Evolutionary conservation across 371 early-diverging fungal genomes (phyloP).

Genomic region (Mucor plumbeus): DNA sequence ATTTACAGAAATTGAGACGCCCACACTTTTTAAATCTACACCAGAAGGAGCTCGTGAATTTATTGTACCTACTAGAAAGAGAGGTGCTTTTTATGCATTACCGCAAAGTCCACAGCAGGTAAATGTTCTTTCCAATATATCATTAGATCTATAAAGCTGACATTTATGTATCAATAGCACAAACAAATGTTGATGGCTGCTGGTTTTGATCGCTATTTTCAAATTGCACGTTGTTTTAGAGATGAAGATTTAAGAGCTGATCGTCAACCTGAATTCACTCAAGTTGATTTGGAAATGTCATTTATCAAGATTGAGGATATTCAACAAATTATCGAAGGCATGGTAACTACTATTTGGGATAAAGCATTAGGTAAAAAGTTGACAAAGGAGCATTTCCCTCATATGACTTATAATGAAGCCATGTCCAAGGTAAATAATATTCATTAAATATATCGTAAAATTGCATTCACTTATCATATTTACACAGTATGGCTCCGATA

Average conservation of each 20-base stretch:
- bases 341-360: conserved; percentile 75
- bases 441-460: too few species aligned
- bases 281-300: conserved; percentile 91
- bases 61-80: conserved; percentile 86
- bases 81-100: conserved; percentile 82
- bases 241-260: conserved; percentile 91
- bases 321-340: conserved; percentile 75
- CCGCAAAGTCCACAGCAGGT: conserved; percentile 94
- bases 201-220: conserved; percentile 91
- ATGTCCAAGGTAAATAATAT: conserved; percentile 62
- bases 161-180: conserved; percentile 46
- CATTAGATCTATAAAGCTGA: too few species aligned
- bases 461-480: neutral
- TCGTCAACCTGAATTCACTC: conserved; percentile 94
- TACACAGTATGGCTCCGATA: conserved; percentile 85
- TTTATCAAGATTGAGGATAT: conserved; percentile 77
- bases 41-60: conserved; percentile 95
- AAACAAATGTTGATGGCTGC: conserved; percentile 94
- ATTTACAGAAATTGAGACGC: conserved; percentile 93
- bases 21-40: conserved; percentile 90
- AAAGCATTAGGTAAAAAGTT: conserved; percentile 59
- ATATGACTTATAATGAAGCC: conserved; percentile 82
- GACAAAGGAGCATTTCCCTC: conserved; percentile 57
- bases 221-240: conserved; percentile 92
- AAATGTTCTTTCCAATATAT: neutral